These are phyloP conservation scores for Hanseniaspora singularis DNA, from an alignment of 805 yeast species.

Conservation along the genomic window DNA sequence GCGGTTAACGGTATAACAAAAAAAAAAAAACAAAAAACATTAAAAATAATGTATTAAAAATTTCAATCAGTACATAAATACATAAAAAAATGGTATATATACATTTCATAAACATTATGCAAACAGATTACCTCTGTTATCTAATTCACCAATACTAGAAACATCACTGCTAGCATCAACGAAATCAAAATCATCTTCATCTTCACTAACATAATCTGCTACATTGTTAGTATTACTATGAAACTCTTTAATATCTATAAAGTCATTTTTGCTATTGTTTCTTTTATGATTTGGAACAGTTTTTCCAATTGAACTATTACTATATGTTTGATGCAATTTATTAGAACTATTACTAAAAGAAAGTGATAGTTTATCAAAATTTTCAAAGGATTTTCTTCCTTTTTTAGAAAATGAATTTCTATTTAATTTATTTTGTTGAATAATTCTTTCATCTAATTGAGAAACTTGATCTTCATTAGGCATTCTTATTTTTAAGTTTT, in stretches of 20 bases:
- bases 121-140: conserved; percentile 15
- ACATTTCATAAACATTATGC: background rate
- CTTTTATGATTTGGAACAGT: background rate
- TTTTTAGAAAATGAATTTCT: conserved; percentile 5
- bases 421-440: conserved; percentile 7
- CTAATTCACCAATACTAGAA: conserved; percentile 14
- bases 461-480: conserved; percentile 29
- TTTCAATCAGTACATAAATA: background rate
- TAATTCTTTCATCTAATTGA: conserved; percentile 22
- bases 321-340: background rate
- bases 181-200: conserved; percentile 10
- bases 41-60: no score
- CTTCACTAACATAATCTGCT: no score
- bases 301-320: background rate
- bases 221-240: background rate
- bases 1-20: no score
- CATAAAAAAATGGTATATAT: background rate
- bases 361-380: background rate
- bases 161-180: conserved; percentile 16
- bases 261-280: background rate
- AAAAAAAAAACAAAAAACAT: no score
- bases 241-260: background rate
- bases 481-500: conserved; percentile 23
- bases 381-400: background rate
- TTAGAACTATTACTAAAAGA: background rate